Evolutionary conservation across 108 stramenopile species (phyloP), one percentile per base, ranked within the genome.

Genomic region (Chaetoceros tenuissimus): DNA sequence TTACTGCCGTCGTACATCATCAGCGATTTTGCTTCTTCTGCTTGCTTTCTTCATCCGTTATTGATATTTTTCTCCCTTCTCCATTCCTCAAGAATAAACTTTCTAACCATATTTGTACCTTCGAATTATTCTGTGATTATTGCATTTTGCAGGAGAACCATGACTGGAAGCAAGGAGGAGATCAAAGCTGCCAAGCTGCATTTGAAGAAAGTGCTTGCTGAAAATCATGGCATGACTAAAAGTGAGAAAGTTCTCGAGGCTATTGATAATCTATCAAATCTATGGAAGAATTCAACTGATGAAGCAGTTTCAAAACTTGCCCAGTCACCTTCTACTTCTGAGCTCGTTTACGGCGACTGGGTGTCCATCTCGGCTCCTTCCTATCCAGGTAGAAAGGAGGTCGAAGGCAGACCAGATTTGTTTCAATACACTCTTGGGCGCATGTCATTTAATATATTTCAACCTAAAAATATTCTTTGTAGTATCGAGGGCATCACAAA

Each of bases 401-500:
- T 60, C 17, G 31, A 51, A 31, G 57, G 44, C 24, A 28, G 51
- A 18, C 67, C 60, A 57, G 49, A 53, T 16, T 22, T 64, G 7
- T 60, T 52, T 8, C 68, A 63, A 46, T 82, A 73, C 62, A 75
- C 77, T 1, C 56, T 82, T 3, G 77, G 81, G 23, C 59, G 72
- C 0, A 66, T 82, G 53, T 64, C 65, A 5, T 82, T 82, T 64
- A 68, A 68, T 25, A 68, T 78, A 29, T 82, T 76, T 57, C 64
- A 68, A 52, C 81, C 81, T 0, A 58, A 51, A 13, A 67, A 76
- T 0, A 26, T 73, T 28, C 64, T 75, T 0, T 75, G 76, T 49
- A 71, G 66, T 1, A 31, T 79, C 3, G 25, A 62, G 46, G 34
- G 66, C 45, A 69, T 76, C 16, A 40, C 61, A 28, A 75, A 80